phyloP scores from a whole-genome alignment of 176 grass and related monocot genomes.

The Zoysia japonica region DNA sequence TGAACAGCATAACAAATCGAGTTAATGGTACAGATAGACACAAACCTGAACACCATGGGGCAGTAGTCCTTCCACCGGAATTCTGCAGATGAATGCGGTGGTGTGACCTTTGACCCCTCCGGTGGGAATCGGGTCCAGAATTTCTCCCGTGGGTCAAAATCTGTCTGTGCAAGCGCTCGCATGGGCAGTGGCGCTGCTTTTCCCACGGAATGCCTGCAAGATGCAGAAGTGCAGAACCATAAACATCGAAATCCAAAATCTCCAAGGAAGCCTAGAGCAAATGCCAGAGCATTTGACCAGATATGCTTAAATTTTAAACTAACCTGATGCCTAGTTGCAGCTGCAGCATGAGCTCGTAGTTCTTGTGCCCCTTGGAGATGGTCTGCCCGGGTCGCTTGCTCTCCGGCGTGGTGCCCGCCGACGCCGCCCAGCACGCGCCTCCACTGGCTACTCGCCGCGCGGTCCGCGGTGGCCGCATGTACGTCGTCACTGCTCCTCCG shows the following conservation, averaged over 20 bases:
- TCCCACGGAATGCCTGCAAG: conserved; percentile 68
- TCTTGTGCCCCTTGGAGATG: conserved; percentile 95
- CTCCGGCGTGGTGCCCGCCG: conserved; percentile 55
- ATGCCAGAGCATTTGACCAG: conserved; percentile 8
- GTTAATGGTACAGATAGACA: background rate
- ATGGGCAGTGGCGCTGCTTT: conserved; percentile 54
- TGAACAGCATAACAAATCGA: background rate
- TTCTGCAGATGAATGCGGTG: conserved; percentile 66
- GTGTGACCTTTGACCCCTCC: conserved; percentile 73
- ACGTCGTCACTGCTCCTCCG: conserved; percentile 20
- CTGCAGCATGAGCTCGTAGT: conserved; percentile 94
- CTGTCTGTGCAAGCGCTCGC: conserved; percentile 43
- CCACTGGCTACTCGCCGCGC: conserved; percentile 31
- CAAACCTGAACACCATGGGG: conserved; percentile 79
- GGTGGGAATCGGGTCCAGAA: conserved; percentile 85
- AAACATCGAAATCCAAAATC: conserved; percentile 19
- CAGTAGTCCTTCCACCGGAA: conserved; percentile 94
- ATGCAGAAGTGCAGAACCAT: conserved; percentile 5
- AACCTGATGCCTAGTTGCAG: conserved; percentile 93
- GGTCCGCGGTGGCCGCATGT: conserved; percentile 25
- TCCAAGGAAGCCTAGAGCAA: background rate
- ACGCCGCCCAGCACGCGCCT: conserved; percentile 43
- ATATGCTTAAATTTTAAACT: background rate
- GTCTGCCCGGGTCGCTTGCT: conserved; percentile 83
- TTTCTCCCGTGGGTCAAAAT: conserved; percentile 75